Evolutionary conservation across 768 basidiomycete species (phyloP), one percentile per base, ranked within the genome.

Genomic region (Cubamyces sp.): DNA sequence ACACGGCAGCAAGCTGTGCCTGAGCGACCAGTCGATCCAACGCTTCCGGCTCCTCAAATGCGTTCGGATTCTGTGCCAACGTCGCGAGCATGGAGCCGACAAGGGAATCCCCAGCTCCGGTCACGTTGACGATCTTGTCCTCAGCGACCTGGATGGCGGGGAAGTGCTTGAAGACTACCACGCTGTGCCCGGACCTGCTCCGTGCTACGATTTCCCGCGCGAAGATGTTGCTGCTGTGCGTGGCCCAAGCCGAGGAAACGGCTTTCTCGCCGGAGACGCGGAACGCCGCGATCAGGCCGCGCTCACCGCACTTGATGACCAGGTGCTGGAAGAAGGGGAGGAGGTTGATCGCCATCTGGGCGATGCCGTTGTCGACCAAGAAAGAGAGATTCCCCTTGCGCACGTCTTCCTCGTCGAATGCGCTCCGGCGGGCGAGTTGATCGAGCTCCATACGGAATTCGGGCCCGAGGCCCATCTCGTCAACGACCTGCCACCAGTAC

Each of bases 101-200:
- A 25, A 97, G 83, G 3, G 92, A 88, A 75, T 98, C 96, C 0
- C 96, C 96, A 0, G 92, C 95, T 1, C 96, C 96, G 0, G 96
- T 98, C 9, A 93, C 92, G 66, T 88, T 95, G 21, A 88, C 75
- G 11, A 78, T 68, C 25, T 72, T 68, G 16, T 72, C 70, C 5
- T 65, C 37, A 4, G 69, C 50, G 6, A 84, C 66, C 3, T 62
- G 69, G 11, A 83, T 74, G 16, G 92, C 80, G 12, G 91, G 84
- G 72, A 90, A 94, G 71, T 95, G 90, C 43, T 87, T 85, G 30
- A 96, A 49, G 6, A 91, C 80, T 8, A 93, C 70, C 4, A 82
- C 74, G 59, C 84, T 82, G 8, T 73, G 71, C 16, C 78, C 76
- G 3, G 70, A 71, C 23, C 74, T 74, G 8, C 83, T 84, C 26